Evolutionary conservation across 1,284 basidiomycete genomes (phyloP), one percentile per base, ranked within the genome.

Genomic region (Vanrija pseudolonga): DNA sequence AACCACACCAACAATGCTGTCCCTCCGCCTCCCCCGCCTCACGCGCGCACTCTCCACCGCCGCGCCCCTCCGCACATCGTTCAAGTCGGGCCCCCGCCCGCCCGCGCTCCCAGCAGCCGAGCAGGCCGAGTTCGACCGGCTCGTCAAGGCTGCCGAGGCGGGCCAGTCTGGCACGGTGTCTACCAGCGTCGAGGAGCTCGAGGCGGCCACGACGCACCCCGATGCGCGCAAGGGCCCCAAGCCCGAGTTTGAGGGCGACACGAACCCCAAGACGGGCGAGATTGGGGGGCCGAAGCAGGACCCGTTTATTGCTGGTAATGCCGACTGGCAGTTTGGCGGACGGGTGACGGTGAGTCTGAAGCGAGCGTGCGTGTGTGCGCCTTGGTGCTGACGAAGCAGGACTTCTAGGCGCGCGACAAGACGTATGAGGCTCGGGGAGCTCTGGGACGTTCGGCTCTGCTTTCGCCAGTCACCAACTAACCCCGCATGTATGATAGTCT

Each of bases 221-320:
- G 73, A 76, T 76, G 68, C 76, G 66, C 64, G 70, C 65, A 68
- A 73, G 75, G 80, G 71, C 54, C 71, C 72, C 60, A 70, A 63
- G 73, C 73, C 66, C 28, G 78, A 80, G 45, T 83, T 83, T 51
- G 76, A 81, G 50, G 82, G 82, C 5, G 80, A 82, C 9, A 63
- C 66, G 1, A 82, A 83, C 64, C 82, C 82, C 3, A 64, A 64
- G 18, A 83, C 82, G 28, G 82, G 82, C 17, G 82, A 83, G 63
- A 61, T 77, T 8, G 81, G 81, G 0, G 82, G 82, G 0, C 82
- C 82, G 2, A 83, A 83, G 68, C 72, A 74, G 18, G 81, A 83
- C 63, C 82, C 82, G 18, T 73, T 83, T 52, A 68, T 66, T 37
- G 71, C 71, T 3, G 71, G 71, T 1, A 64, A 68, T 50, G 59